phyloP scores from a whole-genome alignment of 1,284 basidiomycete species.

The Sporisorium sorghi region DNA sequence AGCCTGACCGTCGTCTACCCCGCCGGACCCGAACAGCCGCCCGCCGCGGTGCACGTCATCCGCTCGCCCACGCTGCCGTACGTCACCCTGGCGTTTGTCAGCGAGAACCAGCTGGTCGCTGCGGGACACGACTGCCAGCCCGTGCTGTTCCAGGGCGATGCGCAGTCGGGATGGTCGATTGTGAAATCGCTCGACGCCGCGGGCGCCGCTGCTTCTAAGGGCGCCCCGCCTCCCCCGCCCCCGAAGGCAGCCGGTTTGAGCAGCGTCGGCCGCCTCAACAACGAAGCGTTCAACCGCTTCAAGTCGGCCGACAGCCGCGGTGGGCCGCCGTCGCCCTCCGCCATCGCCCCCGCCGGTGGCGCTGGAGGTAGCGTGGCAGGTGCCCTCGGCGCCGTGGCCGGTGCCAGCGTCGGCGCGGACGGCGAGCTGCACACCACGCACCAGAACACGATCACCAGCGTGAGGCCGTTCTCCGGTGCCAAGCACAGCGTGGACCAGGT shows the following conservation, averaged over 20 bases:
- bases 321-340: slow-evolving; percentile 67
- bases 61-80: slow-evolving; percentile 66
- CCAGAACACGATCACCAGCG: slow-evolving; percentile 95
- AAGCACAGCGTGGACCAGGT: slow-evolving; percentile 76
- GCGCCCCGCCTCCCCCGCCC: slow-evolving; percentile 65
- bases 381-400: slow-evolving; percentile 73
- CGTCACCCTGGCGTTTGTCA: slow-evolving; percentile 76
- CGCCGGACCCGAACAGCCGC: slow-evolving; percentile 57
- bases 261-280: slow-evolving; percentile 81
- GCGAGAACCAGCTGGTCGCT: slow-evolving; percentile 78
- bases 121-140: slow-evolving; percentile 99
- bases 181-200: slow-evolving; percentile 62
- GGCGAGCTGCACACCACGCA: slow-evolving; percentile 79
- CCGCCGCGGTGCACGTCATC: slow-evolving; percentile 63
- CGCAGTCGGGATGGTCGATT: slow-evolving; percentile 58
- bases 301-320: slow-evolving; percentile 90
- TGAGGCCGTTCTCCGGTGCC: slow-evolving; percentile 69
- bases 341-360: background rate
- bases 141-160: slow-evolving; percentile 71
- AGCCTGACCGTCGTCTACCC: slow-evolving; percentile 66
- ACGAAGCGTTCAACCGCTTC: slow-evolving; percentile 95
- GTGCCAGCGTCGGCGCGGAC: slow-evolving; percentile 78
- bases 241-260: slow-evolving; percentile 56
- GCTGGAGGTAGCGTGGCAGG: slow-evolving; percentile 74
- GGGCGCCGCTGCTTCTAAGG: slow-evolving; percentile 60